Evolutionary conservation across 1,284 basidiomycete genomes (phyloP).

Genomic region (Puccinia horiana): DNA sequence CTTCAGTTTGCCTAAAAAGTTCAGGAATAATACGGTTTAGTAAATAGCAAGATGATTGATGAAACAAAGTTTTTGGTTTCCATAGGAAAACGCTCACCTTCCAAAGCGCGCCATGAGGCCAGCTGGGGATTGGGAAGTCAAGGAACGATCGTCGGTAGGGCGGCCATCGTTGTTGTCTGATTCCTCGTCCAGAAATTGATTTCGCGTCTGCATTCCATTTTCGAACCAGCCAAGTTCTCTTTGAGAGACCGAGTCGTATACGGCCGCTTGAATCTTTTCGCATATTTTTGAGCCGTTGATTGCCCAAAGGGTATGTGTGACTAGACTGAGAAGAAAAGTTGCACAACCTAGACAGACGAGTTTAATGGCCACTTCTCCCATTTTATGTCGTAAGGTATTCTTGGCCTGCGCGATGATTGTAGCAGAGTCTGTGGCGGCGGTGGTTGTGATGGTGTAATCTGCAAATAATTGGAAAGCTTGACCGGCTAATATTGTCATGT

Average conservation of each 20-base stretch:
- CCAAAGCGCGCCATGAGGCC: slow-evolving; percentile 93
- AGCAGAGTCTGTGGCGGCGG: slow-evolving; percentile 52
- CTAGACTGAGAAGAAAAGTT: slow-evolving; percentile 71
- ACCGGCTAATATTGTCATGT: slow-evolving; percentile 89
- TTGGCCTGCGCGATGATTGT: slow-evolving; percentile 54
- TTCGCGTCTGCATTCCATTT: slow-evolving; percentile 51
- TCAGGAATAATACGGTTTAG: neutral
- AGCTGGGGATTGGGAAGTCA: slow-evolving; percentile 67
- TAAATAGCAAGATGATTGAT: neutral
- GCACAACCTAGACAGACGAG: slow-evolving; percentile 72
- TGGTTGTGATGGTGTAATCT: slow-evolving; percentile 62
- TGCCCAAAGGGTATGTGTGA: slow-evolving; percentile 80
- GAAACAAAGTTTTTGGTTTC: neutral
- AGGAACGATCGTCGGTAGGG: slow-evolving; percentile 58
- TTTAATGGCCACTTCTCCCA: slow-evolving; percentile 69
- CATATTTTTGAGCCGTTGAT: slow-evolving; percentile 80
- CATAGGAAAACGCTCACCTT: slow-evolving; percentile 64
- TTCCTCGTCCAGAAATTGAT: slow-evolving; percentile 57
- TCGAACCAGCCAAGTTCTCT: slow-evolving; percentile 56
- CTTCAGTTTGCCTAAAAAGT: slow-evolving; percentile 79
- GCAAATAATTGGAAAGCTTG: slow-evolving; percentile 79
- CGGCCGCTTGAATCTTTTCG: slow-evolving; percentile 68
- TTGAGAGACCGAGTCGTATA: slow-evolving; percentile 70
- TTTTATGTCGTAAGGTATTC: slow-evolving; percentile 64
- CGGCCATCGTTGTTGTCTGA: slow-evolving; percentile 62